Conservation (phyloP, 2,329 filamentous ascomycete species). For the Xylariaceae sp. region DNA sequence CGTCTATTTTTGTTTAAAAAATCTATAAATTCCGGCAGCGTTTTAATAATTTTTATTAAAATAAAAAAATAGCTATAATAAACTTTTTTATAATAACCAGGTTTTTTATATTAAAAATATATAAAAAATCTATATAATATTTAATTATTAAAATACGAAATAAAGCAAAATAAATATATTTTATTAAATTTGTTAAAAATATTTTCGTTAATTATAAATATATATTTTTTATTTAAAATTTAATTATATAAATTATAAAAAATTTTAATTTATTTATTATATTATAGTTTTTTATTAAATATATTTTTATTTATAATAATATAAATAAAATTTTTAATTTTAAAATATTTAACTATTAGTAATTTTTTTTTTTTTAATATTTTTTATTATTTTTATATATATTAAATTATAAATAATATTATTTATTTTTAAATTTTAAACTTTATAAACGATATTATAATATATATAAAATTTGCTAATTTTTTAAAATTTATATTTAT, state of each 20-base stretch:
- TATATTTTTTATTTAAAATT: not conserved
- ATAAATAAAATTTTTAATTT: not conserved
- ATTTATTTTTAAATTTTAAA: not conserved
- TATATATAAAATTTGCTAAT: not conserved
- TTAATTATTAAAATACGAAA: no score
- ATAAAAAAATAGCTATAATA: no score
- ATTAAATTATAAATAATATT: not conserved
- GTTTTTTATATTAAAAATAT: no score
- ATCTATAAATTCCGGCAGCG: no score
- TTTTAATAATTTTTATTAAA: no score
- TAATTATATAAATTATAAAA: no score
- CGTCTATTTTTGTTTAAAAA: no score
- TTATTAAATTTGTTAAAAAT: not conserved
- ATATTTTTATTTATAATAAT: not conserved
- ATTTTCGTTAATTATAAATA: not conserved
- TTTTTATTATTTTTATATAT: not conserved
- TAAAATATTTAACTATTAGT: not conserved
- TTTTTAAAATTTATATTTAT: not conserved
- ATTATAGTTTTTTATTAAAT: not conserved
- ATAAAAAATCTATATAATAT: no score
- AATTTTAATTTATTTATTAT: not conserved
- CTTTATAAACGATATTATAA: not conserved
- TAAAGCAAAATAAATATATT: not conserved
- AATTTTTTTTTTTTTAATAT: not conserved
- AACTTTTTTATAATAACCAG: no score